A percentile compares a stretch with the other conserved stretches of the same genome.
These are phyloP conservation scores for Rachicladosporium sp. DNA, from an alignment of 2,329 filamentous ascomycete species.

Conservation along the genomic window DNA sequence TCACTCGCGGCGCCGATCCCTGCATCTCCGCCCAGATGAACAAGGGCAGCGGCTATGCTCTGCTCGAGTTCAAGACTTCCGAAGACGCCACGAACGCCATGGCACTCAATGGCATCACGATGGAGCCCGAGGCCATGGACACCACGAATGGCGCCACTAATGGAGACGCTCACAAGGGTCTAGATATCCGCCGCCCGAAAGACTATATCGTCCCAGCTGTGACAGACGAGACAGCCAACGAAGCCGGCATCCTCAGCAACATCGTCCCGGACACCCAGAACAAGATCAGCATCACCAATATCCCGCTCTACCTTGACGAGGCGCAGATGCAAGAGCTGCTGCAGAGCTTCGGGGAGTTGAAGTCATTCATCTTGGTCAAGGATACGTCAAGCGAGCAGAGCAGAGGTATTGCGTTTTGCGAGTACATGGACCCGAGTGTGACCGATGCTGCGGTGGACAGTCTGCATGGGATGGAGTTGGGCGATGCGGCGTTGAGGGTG, in stretches of 20 bases:
- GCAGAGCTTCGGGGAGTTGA: conserved; percentile 81
- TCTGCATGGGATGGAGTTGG: conserved; percentile 85
- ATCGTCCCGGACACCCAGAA: conserved; percentile 83
- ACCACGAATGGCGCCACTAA: conserved; percentile 40
- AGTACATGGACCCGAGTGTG: conserved; percentile 65
- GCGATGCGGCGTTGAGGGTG: conserved; percentile 74
- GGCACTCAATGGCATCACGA: conserved; percentile 77
- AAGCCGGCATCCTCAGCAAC: conserved; percentile 65
- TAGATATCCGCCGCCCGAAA: conserved; percentile 77
- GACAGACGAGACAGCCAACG: conserved; percentile 58
- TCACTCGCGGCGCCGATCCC: conserved; percentile 70
- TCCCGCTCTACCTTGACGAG: conserved; percentile 77
- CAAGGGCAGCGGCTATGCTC: conserved; percentile 65
- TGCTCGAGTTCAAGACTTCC: conserved; percentile 80
- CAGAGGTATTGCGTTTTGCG: conserved; percentile 91
- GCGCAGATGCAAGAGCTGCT: conserved; percentile 87
- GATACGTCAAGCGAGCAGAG: conserved; percentile 67
- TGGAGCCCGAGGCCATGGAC: conserved; percentile 54
- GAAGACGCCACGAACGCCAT: conserved; percentile 84
- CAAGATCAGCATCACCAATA: conserved; percentile 87
- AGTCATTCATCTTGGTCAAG: conserved; percentile 82
- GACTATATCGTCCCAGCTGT: conserved; percentile 90
- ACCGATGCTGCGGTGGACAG: conserved; percentile 84
- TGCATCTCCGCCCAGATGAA: conserved; percentile 76
- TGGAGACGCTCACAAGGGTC: conserved; percentile 39